These are phyloP conservation scores for Haplosporangium sp. DNA, from an alignment of 371 early-diverging fungal genomes.

Conservation along the genomic window DNA sequence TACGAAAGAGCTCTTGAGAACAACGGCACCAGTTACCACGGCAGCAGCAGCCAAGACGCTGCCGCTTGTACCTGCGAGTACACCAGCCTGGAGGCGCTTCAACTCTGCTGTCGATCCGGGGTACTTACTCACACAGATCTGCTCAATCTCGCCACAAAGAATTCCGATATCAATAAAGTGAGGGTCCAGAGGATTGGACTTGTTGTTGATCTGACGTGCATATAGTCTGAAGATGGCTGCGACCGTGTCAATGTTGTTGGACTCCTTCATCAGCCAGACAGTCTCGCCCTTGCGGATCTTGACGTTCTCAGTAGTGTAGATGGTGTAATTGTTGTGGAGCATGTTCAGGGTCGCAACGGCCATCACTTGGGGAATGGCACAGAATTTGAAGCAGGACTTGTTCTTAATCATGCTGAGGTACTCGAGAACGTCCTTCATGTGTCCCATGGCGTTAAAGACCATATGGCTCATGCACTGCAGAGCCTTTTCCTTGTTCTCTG, in stretches of 20 bases:
- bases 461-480: slow-evolving; percentile 85
- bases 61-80: slow-evolving; percentile 38
- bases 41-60: slow-evolving; percentile 29
- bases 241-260: slow-evolving; percentile 69
- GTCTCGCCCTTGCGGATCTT: slow-evolving; percentile 97
- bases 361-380: slow-evolving; percentile 98
- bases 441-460: slow-evolving; percentile 86
- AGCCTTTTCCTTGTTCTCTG: slow-evolving; percentile 72
- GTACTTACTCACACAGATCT: slow-evolving; percentile 32
- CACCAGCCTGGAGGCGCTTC: slow-evolving; percentile 43
- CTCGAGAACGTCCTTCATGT: slow-evolving; percentile 87
- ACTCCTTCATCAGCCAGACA: slow-evolving; percentile 64
- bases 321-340: slow-evolving; percentile 85
- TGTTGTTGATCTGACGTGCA: slow-evolving; percentile 68
- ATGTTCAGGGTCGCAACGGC: slow-evolving; percentile 93
- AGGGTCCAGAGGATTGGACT: slow-evolving; percentile 75
- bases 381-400: slow-evolving; percentile 89
- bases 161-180: slow-evolving; percentile 73
- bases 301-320: slow-evolving; percentile 79
- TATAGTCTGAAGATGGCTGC: slow-evolving; percentile 76
- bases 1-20: slow-evolving; percentile 28
- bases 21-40: slow-evolving; percentile 46
- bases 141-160: slow-evolving; percentile 55
- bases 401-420: slow-evolving; percentile 84
- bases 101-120: slow-evolving; percentile 46